Conservation (phyloP, 495 filamentous ascomycete species). For the Margaritispora aquatica region DNA sequence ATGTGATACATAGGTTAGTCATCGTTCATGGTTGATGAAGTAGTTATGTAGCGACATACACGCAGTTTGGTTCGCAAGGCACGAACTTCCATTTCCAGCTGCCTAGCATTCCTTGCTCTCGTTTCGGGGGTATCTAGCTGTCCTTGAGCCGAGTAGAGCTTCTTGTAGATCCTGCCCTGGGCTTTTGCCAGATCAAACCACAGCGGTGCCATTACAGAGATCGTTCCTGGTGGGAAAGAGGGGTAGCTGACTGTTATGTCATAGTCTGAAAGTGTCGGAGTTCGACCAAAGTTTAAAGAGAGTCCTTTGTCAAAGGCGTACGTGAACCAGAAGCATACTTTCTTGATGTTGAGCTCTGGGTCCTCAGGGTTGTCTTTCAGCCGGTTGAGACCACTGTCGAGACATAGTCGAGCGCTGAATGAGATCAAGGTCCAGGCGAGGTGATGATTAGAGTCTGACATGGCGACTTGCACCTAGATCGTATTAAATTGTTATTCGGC, state of each 20-base stretch:
- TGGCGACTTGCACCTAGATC: neutral
- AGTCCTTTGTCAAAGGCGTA: slow-evolving; percentile 11
- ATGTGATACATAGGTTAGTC: too few species aligned
- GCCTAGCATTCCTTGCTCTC: neutral
- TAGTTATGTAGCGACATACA: too few species aligned
- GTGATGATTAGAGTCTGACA: neutral
- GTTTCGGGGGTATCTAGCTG: neutral
- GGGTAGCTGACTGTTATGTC: slow-evolving; percentile 7
- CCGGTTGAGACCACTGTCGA: slow-evolving; percentile 6
- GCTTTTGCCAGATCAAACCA: neutral
- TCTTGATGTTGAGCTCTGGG: neutral
- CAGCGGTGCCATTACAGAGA: neutral
- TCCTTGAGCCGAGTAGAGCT: slow-evolving; percentile 6
- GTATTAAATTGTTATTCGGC: too few species aligned
- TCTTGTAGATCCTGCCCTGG: slow-evolving; percentile 5
- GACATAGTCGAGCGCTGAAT: slow-evolving; percentile 3
- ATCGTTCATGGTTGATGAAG: too few species aligned
- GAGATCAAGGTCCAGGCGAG: slow-evolving; percentile 10
- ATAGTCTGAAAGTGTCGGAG: slow-evolving; percentile 4
- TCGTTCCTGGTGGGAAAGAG: neutral
- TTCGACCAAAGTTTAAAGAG: slow-evolving; percentile 10
- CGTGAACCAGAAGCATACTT: slow-evolving; percentile 3
- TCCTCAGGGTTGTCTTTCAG: slow-evolving; percentile 1
- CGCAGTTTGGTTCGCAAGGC: too few species aligned
- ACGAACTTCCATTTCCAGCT: neutral